Percentiles rank a stretch among this genome's conserved stretches.
Conservation (phyloP, 805 yeast species). For the Jamesozyma rosinii region DNA sequence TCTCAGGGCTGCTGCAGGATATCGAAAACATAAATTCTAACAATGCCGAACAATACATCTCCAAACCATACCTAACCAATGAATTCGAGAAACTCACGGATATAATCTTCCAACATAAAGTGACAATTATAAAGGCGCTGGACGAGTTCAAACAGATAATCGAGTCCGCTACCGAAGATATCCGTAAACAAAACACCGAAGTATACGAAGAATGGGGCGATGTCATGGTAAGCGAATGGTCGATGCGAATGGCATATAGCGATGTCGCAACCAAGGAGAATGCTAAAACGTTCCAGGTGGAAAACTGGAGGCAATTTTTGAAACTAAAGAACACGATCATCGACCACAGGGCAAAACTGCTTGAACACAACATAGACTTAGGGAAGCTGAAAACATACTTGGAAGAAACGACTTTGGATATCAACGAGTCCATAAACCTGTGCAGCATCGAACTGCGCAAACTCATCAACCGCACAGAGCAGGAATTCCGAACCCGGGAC, state of each 20-base stretch:
- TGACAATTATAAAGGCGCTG: background rate
- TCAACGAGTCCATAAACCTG: background rate
- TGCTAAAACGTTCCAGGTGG: conserved; percentile 30
- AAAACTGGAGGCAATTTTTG: conserved; percentile 53
- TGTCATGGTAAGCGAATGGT: conserved; percentile 52
- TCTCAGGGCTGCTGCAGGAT: background rate
- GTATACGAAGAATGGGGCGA: conserved; percentile 68
- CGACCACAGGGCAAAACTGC: conserved; percentile 45
- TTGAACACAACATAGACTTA: conserved; percentile 12
- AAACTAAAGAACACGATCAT: conserved; percentile 45
- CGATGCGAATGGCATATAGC: conserved; percentile 43
- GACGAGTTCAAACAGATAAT: background rate
- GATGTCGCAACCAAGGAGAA: conserved; percentile 17
- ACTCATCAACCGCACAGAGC: background rate
- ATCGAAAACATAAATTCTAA: conserved; percentile 24
- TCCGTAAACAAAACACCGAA: conserved; percentile 44
- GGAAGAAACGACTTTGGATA: background rate
- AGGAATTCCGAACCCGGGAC: background rate
- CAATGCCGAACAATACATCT: conserved; percentile 32
- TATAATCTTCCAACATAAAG: background rate
- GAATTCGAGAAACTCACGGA: background rate
- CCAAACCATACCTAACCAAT: conserved; percentile 36
- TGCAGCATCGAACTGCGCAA: background rate
- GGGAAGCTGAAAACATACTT: background rate
- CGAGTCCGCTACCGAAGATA: conserved; percentile 6